Base-by-base conservation (phyloP, 805 yeast genomes). In the Pichia exigua region DNA sequence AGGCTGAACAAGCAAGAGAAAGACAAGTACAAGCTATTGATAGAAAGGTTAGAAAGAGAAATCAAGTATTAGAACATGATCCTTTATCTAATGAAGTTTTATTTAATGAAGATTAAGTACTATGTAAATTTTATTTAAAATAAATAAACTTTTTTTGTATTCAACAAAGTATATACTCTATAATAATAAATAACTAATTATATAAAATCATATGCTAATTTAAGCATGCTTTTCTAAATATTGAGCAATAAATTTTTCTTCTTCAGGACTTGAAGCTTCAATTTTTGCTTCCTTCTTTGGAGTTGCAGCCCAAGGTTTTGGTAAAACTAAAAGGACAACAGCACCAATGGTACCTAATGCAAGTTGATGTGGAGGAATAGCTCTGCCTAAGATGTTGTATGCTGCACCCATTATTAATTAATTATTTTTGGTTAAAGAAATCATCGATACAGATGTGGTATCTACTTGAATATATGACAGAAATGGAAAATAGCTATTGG, bases 341-440 rank as follows among this genome's bases (percentile, higher is more conserved):
- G 83, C 68, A 57, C 85, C 83, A 62, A 91, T 75, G 44, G 97
- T 89, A 60, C 84, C 94, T 58, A 91, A 68, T 46, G 97, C 85
- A 67, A 91, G 79, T 81, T 77, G 85, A 73, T 90, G 92, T 55
- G 97, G 81, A 63, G 82, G 89, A 64, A 90, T 82, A 58, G 87
- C 71, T 74, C 78, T 88, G 55, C 98, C 98, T 64, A 89, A 74
- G 62, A 91, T 85, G 55, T 75, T 75, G 78, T 91, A 91, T 66
- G 89, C 86, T 64, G 86, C 81, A 71, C 86, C 95, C 96, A 89
- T 89, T 51, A 35, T 50, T 17, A 26, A 26, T 24, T 10, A 10
- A 22, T 10, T 22, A 21, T 17, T 3, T 2, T 3, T 22, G 27
- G 2, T 15, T 7, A 41, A 41, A 41, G 28, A 41, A 17, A 12